phyloP scores from a whole-genome alignment of 108 stramenopile species.

The Fistulifera pelliculosa region DNA sequence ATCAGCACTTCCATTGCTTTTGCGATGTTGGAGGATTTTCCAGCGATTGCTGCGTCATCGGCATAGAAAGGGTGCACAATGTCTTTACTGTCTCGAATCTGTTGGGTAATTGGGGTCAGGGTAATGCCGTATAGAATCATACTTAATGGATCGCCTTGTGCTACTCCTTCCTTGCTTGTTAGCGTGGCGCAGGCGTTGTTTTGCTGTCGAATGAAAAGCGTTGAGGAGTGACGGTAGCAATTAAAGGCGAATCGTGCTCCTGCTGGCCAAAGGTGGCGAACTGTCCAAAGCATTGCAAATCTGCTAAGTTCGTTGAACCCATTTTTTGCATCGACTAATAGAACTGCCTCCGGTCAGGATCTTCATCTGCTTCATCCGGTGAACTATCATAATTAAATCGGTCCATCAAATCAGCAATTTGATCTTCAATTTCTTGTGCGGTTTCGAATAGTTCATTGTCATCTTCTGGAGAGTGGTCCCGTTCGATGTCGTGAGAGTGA shows the following conservation, averaged over 20 bases:
- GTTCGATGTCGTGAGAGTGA: too few relatives aligned
- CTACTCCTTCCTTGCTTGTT: too few relatives aligned
- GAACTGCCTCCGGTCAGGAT: not conserved
- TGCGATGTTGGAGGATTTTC: not conserved
- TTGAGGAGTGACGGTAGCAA: slow-evolving; percentile 17
- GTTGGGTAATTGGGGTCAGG: slow-evolving; percentile 13
- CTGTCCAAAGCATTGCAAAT: slow-evolving; percentile 26
- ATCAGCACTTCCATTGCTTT: not conserved
- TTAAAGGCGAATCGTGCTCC: slow-evolving; percentile 23
- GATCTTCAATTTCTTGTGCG: too few relatives aligned
- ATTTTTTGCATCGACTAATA: slow-evolving; percentile 21
- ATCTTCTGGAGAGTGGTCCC: too few relatives aligned
- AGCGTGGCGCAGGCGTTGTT: too few relatives aligned
- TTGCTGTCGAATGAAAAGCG: slow-evolving; percentile 4
- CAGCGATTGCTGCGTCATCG: slow-evolving; percentile 17
- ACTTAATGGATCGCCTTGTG: slow-evolving; percentile 18
- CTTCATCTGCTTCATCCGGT: too few relatives aligned
- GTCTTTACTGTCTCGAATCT: slow-evolving; percentile 8
- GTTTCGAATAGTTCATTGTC: too few relatives aligned
- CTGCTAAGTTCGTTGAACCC: slow-evolving; percentile 22
- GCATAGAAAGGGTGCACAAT: slow-evolving; percentile 21
- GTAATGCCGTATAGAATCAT: slow-evolving; percentile 24
- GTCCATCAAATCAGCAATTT: too few relatives aligned
- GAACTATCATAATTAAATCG: too few relatives aligned
- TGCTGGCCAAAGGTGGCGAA: slow-evolving; percentile 20